phyloP scores from a whole-genome alignment of 2,329 filamentous ascomycete species.

The Aspergillus alliaceus region DNA sequence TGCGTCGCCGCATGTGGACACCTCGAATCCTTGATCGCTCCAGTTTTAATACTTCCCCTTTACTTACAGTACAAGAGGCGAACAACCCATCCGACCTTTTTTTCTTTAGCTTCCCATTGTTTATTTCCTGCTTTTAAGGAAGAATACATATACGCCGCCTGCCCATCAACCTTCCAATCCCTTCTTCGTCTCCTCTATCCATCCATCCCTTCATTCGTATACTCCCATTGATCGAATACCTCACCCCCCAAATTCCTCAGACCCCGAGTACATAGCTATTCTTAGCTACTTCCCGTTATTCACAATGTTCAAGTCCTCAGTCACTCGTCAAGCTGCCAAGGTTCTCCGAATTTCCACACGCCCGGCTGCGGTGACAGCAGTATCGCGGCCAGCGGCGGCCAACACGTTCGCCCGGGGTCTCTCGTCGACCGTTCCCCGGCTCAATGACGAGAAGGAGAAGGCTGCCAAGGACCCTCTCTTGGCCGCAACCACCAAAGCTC shows the following conservation, averaged over 20 bases:
- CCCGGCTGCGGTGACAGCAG: conserved; percentile 18
- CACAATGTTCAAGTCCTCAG: conserved; percentile 30
- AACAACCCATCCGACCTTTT: background rate
- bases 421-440: conserved; percentile 28
- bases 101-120: background rate
- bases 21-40: conserved; percentile 1
- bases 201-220: background rate
- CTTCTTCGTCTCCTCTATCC: background rate
- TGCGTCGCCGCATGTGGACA: background rate
- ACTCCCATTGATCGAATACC: background rate
- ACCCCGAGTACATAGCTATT: background rate
- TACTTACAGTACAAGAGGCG: conserved; percentile 1
- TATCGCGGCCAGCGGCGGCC: conserved; percentile 11
- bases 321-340: conserved; percentile 27
- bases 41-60: conserved; percentile 7
- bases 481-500: conserved; percentile 32
- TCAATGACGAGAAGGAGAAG: conserved; percentile 25
- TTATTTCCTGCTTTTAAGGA: background rate
- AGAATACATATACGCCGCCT: conserved; percentile 1
- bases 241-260: background rate
- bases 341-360: conserved; percentile 21
- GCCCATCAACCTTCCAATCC: background rate
- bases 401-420: conserved; percentile 26
- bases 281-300: background rate
- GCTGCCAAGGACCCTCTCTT: conserved; percentile 26